Conservation (phyloP, 768 basidiomycete genomes). For the Termitomyces sp. region DNA sequence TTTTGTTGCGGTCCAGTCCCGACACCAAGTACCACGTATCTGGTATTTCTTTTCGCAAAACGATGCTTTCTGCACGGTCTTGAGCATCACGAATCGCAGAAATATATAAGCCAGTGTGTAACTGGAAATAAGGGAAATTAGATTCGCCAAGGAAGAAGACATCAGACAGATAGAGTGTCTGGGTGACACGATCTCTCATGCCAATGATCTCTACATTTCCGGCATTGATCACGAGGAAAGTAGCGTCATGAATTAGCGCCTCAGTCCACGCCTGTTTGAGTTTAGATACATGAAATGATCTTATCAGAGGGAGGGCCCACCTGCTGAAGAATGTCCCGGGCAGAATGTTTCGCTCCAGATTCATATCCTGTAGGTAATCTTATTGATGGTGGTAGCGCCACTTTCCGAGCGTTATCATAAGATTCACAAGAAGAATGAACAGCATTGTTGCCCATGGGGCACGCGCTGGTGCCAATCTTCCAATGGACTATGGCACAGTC, state of each 20-base stretch:
- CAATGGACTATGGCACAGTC: neutral
- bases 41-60: neutral
- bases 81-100: neutral
- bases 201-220: slow-evolving; percentile 2
- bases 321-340: slow-evolving; percentile 2
- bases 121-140: neutral
- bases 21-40: neutral
- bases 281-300: neutral
- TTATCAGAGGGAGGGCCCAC: neutral
- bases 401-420: neutral
- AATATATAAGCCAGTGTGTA: slow-evolving; percentile 1
- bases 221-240: neutral
- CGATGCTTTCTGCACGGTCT: neutral
- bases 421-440: neutral
- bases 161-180: slow-evolving; percentile 2
- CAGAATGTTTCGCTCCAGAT: neutral
- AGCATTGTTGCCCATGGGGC: neutral
- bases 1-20: neutral
- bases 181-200: neutral
- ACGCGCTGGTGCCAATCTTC: neutral
- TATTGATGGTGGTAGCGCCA: neutral
- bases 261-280: slow-evolving; percentile 1
- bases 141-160: neutral
- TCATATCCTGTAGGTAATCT: neutral
- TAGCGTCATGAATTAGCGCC: neutral